Conservation (phyloP, 2,329 filamentous ascomycete genomes). For the Claviceps quebecensis region DNA sequence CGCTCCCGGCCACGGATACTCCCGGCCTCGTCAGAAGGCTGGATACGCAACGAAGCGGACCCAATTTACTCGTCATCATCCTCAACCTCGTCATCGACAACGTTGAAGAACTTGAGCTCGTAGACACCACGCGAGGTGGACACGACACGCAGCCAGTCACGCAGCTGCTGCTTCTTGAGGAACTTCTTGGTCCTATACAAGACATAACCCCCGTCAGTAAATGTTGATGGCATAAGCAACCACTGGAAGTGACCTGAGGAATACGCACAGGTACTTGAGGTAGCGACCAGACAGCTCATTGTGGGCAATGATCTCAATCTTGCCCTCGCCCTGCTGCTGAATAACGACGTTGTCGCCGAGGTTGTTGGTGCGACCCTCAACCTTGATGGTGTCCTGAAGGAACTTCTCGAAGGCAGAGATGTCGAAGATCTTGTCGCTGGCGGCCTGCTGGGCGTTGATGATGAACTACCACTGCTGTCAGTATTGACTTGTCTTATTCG, state of each 20-base stretch:
- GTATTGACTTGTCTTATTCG: neutral
- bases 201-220: neutral
- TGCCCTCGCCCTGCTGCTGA: slow-evolving; percentile 84
- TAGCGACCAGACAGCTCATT: slow-evolving; percentile 97
- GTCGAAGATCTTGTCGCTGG: slow-evolving; percentile 99
- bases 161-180: slow-evolving; percentile 99
- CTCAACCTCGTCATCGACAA: slow-evolving; percentile 94
- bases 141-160: slow-evolving; percentile 99
- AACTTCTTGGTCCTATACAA: slow-evolving; percentile 90
- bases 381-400: slow-evolving; percentile 99
- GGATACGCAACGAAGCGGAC: slow-evolving; percentile 4
- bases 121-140: slow-evolving; percentile 97
- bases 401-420: slow-evolving; percentile 98
- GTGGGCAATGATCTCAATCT: slow-evolving; percentile 95
- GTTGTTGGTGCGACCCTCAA: slow-evolving; percentile 96
- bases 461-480: slow-evolving; percentile 54
- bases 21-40: slow-evolving; percentile 1
- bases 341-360: slow-evolving; percentile 87
- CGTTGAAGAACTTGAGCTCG: slow-evolving; percentile 99
- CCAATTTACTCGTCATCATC: slow-evolving; percentile 90
- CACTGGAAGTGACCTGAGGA: neutral
- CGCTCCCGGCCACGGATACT: neutral
- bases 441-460: slow-evolving; percentile 98
- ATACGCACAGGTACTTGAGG: slow-evolving; percentile 94
- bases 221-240: neutral